phyloP scores from a whole-genome alignment of 2,329 filamentous ascomycete species.

The Cladophialophora chaetospira region DNA sequence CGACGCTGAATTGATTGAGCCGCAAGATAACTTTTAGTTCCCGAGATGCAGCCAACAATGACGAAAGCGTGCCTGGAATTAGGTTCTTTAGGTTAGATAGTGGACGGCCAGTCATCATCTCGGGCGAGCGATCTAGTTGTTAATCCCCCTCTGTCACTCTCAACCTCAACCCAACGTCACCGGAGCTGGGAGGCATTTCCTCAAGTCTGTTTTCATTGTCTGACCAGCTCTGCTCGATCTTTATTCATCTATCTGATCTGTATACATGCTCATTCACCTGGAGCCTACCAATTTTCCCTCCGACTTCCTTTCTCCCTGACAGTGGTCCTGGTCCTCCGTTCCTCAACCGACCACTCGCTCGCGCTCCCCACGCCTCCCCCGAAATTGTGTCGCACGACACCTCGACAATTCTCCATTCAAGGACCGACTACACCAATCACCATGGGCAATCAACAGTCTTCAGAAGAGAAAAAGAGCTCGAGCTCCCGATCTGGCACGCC shows the following conservation, averaged over 20 bases:
- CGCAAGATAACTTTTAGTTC: not conserved
- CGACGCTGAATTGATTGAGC: too few relatives aligned
- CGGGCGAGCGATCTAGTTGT: too few relatives aligned
- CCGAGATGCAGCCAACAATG: constrained; percentile 6
- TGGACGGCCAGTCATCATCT: not conserved
- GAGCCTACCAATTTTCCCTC: constrained; percentile 29
- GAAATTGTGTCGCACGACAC: constrained; percentile 23
- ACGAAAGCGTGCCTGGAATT: constrained; percentile 11
- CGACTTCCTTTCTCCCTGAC: constrained; percentile 29
- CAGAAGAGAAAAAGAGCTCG: constrained; percentile 27
- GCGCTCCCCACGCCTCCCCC: constrained; percentile 1
- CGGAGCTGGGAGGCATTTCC: constrained; percentile 7
- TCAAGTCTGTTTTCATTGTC: not conserved
- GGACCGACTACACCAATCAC: constrained; percentile 10
- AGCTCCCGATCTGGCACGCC: constrained; percentile 23
- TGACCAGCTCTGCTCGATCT: not conserved
- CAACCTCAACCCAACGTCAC: constrained; percentile 9
- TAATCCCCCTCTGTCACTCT: not conserved
- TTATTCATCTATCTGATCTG: not conserved
- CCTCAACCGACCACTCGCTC: not conserved
- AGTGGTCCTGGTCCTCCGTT: not conserved
- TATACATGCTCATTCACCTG: constrained; percentile 25
- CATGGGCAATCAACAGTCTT: constrained; percentile 34
- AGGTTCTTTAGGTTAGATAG: not conserved
- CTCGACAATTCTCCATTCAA: constrained; percentile 1